phyloP scores from a whole-genome alignment of 2,329 filamentous ascomycete genomes.

The Epichloe coenophiala region DNA sequence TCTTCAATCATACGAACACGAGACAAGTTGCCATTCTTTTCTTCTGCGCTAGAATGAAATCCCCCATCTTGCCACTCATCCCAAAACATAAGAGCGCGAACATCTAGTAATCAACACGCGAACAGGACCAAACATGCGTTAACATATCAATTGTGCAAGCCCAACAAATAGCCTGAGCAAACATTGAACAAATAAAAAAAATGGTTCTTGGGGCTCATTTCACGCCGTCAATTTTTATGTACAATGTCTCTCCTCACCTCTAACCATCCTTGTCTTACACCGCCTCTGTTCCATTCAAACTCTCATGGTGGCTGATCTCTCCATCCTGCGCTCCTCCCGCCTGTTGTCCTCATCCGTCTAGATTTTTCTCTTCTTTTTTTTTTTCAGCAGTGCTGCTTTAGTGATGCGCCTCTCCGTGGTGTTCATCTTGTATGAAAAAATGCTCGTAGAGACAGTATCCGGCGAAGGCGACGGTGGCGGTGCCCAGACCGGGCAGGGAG shows the following conservation, averaged over 20 bases:
- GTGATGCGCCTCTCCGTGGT: slow-evolving; percentile 38
- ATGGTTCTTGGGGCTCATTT: background rate
- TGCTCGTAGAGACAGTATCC: slow-evolving; percentile 85
- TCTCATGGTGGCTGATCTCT: background rate
- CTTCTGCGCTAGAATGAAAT: no score
- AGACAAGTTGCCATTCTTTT: no score
- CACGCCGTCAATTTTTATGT: slow-evolving; percentile 1
- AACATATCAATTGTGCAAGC: background rate
- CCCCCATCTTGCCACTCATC: no score
- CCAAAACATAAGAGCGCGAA: background rate
- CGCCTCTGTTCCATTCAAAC: background rate
- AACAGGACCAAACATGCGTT: background rate
- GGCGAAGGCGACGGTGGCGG: slow-evolving; percentile 80
- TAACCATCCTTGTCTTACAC: background rate
- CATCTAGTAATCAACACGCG: background rate
- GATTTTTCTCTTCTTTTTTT: no score
- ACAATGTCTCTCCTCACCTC: background rate
- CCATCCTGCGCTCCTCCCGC: background rate
- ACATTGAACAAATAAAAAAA: background rate
- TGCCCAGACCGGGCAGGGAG: slow-evolving; percentile 81
- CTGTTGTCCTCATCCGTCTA: no score
- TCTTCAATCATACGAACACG: no score
- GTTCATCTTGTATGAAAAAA: slow-evolving; percentile 65
- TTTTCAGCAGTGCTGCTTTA: background rate
- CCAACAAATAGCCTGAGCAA: background rate